These are phyloP conservation scores for Phoma herbarum DNA, from an alignment of 2,329 filamentous ascomycete species.

Conservation along the genomic window DNA sequence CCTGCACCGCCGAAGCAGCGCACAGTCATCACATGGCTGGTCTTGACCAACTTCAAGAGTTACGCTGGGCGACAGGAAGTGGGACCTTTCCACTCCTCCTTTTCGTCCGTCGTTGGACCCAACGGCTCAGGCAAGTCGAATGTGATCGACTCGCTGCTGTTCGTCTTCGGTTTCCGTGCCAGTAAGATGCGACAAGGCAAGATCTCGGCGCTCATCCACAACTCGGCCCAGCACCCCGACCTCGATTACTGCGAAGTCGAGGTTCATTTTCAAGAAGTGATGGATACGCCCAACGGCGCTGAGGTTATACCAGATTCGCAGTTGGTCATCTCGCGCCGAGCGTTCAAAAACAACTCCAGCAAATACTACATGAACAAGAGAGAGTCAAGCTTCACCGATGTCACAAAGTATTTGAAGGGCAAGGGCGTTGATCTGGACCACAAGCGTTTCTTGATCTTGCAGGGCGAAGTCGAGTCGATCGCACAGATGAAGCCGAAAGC, in stretches of 20 bases:
- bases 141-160: conserved; percentile 95
- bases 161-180: conserved; percentile 98
- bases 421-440: conserved; percentile 95
- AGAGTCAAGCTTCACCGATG: conserved; percentile 89
- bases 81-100: conserved; percentile 94
- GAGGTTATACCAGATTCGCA: conserved; percentile 84
- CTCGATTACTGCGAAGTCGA: conserved; percentile 93
- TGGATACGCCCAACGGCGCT: conserved; percentile 81
- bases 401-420: conserved; percentile 85
- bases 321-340: conserved; percentile 86
- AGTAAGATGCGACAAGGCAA: conserved; percentile 99
- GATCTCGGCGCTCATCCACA: conserved; percentile 96
- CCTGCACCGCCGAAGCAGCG: conserved; percentile 80
- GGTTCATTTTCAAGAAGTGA: conserved; percentile 94
- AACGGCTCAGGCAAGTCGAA: conserved; percentile 99
- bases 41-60: conserved; percentile 98
- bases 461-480: conserved; percentile 98
- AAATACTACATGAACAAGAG: conserved; percentile 96
- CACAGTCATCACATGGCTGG: conserved; percentile 90
- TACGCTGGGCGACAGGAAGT: conserved; percentile 96
- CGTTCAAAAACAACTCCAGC: conserved; percentile 98
- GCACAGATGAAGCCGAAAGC: conserved; percentile 99
- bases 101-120: conserved; percentile 96
- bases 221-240: conserved; percentile 86
- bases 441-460: conserved; percentile 95